Percentiles rank a stretch among this genome's conserved stretches.
Conservation (phyloP, 1,284 basidiomycete species). For the Wolfiporia cocos region DNA sequence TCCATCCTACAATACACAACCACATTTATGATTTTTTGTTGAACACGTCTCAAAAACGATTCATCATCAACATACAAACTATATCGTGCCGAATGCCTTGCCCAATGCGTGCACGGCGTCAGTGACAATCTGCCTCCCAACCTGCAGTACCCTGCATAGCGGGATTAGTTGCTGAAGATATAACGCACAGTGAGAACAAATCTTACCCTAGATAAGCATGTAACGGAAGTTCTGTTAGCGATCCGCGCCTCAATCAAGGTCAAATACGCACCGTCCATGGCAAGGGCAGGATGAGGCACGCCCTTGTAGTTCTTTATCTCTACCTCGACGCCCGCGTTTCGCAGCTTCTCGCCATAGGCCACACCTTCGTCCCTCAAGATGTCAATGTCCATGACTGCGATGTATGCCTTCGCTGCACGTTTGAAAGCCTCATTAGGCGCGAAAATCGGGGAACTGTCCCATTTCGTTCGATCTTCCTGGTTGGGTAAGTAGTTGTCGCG, state of each 20-base stretch:
- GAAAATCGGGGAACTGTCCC: conserved; percentile 66
- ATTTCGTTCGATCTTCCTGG: conserved; percentile 48
- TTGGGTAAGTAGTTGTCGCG: conserved; percentile 61
- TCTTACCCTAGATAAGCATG: conserved; percentile 12
- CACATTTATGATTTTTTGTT: too few relatives aligned
- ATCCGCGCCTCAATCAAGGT: background rate
- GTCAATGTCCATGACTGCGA: conserved; percentile 62
- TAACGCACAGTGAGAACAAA: conserved; percentile 1
- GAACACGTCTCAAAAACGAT: too few relatives aligned
- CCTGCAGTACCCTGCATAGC: conserved; percentile 36
- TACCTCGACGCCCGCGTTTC: conserved; percentile 44
- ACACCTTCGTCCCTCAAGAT: conserved; percentile 64
- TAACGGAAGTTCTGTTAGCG: background rate
- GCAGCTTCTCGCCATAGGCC: conserved; percentile 57
- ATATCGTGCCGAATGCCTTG: conserved; percentile 32
- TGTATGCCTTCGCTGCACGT: conserved; percentile 52
- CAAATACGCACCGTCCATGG: conserved; percentile 51
- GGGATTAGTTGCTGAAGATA: conserved; percentile 6
- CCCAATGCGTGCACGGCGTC: conserved; percentile 46
- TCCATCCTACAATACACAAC: too few relatives aligned
- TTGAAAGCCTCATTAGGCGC: conserved; percentile 50
- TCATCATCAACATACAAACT: too few relatives aligned
- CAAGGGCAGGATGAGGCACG: conserved; percentile 64
- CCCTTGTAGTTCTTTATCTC: conserved; percentile 52
- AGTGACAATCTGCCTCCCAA: conserved; percentile 46